These are phyloP conservation scores for Cryptosporidium sp. DNA, from an alignment of 169 alveolate genomes.

Conservation along the genomic window DNA sequence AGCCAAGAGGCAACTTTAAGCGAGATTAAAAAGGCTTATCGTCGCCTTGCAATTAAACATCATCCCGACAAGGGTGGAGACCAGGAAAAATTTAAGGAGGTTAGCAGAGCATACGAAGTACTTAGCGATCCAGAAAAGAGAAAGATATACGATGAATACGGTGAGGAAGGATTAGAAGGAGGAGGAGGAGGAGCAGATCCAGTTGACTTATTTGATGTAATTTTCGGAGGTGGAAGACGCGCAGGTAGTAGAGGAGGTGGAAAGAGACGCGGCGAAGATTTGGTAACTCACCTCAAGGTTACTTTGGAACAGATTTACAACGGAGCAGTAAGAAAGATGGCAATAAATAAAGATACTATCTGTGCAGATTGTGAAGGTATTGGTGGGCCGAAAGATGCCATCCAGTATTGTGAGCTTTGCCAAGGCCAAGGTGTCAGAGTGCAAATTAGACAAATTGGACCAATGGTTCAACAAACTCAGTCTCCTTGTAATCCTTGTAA, in stretches of 20 bases:
- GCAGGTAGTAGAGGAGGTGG: conserved; percentile 85
- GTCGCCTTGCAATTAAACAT: conserved; percentile 93
- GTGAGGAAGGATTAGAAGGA: conserved; percentile 97
- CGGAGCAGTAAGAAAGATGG: conserved; percentile 94
- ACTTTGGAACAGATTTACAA: conserved; percentile 96
- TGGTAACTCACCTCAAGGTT: conserved; percentile 90
- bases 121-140: conserved; percentile 96
- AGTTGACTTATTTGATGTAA: conserved; percentile 91
- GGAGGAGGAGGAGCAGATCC: conserved; percentile 89
- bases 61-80: conserved; percentile 99
- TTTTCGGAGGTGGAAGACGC: conserved; percentile 96
- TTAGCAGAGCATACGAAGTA: conserved; percentile 97
- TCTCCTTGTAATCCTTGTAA: conserved; percentile 91
- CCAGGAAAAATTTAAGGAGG: conserved; percentile 95
- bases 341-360: conserved; percentile 92
- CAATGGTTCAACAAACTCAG: conserved; percentile 92
- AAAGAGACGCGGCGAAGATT: conserved; percentile 91
- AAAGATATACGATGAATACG: conserved; percentile 95
- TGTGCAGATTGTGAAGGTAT: conserved; percentile 96
- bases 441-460: conserved; percentile 91
- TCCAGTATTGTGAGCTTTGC: conserved; percentile 92
- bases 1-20: conserved; percentile 87
- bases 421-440: conserved; percentile 94
- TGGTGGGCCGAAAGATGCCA: conserved; percentile 96
- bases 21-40: conserved; percentile 95